Evolutionary conservation across 1,284 basidiomycete species (phyloP), one percentile per base, ranked within the genome.

Genomic region (Dichomitus squalens): DNA sequence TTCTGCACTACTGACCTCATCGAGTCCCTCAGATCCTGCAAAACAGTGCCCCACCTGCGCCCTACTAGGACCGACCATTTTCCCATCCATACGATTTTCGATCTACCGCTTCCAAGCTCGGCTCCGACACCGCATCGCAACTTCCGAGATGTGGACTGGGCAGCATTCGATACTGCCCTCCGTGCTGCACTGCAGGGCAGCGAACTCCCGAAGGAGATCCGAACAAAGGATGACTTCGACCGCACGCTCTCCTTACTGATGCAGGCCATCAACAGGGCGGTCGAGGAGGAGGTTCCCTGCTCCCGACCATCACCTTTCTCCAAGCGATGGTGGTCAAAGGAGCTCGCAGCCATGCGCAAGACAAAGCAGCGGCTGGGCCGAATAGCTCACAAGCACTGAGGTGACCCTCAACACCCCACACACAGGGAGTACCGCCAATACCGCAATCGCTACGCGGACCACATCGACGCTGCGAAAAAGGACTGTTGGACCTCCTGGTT

Each of bases 401-500:
- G 70, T 63, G 9, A 71, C 70, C 55, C 64, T 1, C 0, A 25
- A 0, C 65, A 77, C 60, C 66, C 63, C 0, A 18, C 56, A 0
- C 73, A 75, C 52, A 44, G 57, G n/a, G 61, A 69, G 40, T 65
- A 52, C 50, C 43, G 61, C 1, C 18, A 36, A 7, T 50, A 23
- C 8, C 33, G 63, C 3, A 73, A 72, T 48, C 29, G 47, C 7
- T 78, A 77, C 52, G 49, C 53, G 1, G 57, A 73, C 20, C 52
- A 49, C n/a, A 72, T 79, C 16, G 23, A 54, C 14, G 39, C 48
- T 6, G 64, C 67, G 0, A 79, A 76, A 49, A 57, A 58, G 0
- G 63, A 74, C n/a, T 70, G 72, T 59, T 76, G 75, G 74, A 51
- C 61, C 1, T 67, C 71, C 1, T 79, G 67, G 67, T 60, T 79